phyloP scores from a whole-genome alignment of 441 rosid genomes.

The Erodium trifolium region DNA sequence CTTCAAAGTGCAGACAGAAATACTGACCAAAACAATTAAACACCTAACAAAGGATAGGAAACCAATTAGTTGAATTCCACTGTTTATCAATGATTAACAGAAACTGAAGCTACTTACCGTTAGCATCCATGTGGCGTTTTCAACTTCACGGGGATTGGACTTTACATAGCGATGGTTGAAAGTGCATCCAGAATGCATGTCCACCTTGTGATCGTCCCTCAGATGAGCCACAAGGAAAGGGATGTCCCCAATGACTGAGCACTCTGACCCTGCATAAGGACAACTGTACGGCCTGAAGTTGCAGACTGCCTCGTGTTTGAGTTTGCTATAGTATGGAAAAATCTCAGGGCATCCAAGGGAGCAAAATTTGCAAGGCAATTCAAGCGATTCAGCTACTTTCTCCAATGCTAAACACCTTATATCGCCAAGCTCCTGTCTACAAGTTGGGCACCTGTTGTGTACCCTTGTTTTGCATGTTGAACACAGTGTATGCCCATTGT shows the following conservation, averaged over 20 bases:
- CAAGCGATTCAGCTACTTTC: conserved; percentile 68
- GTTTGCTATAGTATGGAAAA: conserved; percentile 63
- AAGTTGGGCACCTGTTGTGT: conserved; percentile 70
- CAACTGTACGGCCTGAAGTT: conserved; percentile 57
- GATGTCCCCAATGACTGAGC: conserved; percentile 65
- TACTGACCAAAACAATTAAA: conserved; percentile 74
- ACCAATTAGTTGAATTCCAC: no score
- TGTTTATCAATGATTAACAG: no score
- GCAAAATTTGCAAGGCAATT: conserved; percentile 67
- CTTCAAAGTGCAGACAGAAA: conserved; percentile 32
- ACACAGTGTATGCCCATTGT: conserved; percentile 77
- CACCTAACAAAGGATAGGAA: conserved; percentile 31
- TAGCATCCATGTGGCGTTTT: conserved; percentile 86
- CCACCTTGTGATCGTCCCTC: conserved; percentile 75
- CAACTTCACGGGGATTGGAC: conserved; percentile 67
- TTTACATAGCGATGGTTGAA: conserved; percentile 81
- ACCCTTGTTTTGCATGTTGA: conserved; percentile 60
- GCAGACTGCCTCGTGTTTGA: conserved; percentile 72
- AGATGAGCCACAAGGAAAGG: conserved; percentile 55
- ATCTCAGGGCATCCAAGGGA: conserved; percentile 58
- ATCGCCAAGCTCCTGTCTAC: conserved; percentile 70
- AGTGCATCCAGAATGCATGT: conserved; percentile 70
- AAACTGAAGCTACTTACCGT: conserved; percentile 38
- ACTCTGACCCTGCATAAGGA: conserved; percentile 77
- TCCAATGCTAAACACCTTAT: conserved; percentile 79